Conservation (phyloP, 345 rosid genomes). For the Clausena lansium region DNA sequence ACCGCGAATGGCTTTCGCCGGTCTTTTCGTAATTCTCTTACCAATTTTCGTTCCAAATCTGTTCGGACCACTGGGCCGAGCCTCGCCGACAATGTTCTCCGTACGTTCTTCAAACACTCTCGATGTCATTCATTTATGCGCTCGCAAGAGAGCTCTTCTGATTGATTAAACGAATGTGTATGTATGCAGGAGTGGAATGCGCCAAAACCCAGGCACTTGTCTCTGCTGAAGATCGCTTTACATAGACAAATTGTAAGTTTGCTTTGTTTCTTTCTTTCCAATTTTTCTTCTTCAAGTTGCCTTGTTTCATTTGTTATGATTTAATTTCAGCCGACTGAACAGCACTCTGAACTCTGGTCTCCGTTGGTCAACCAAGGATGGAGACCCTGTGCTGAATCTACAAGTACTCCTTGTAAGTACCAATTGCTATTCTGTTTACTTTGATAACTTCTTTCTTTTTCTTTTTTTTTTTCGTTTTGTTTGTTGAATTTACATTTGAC, state of each 20-base stretch:
- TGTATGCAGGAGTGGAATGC: slow-evolving; percentile 88
- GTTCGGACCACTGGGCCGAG: slow-evolving; percentile 63
- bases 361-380: slow-evolving; percentile 81
- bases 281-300: neutral
- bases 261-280: neutral
- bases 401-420: slow-evolving; percentile 44
- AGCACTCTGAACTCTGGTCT: slow-evolving; percentile 77
- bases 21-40: slow-evolving; percentile 45
- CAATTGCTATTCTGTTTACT: neutral
- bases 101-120: slow-evolving; percentile 32
- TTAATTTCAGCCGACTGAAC: slow-evolving; percentile 47
- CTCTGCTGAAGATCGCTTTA: slow-evolving; percentile 65
- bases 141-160: neutral
- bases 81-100: slow-evolving; percentile 79
- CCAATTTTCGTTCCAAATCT: slow-evolving; percentile 60
- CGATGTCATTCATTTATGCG: neutral
- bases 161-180: neutral
- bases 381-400: slow-evolving; percentile 60
- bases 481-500: neutral
- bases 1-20: slow-evolving; percentile 47
- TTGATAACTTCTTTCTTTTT: too few relatives aligned
- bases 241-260: slow-evolving; percentile 58
- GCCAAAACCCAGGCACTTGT: slow-evolving; percentile 72
- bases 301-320: neutral
- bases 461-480: too few relatives aligned